Conservation (phyloP, 257 asterid species). For the Nemophila menziesii region DNA sequence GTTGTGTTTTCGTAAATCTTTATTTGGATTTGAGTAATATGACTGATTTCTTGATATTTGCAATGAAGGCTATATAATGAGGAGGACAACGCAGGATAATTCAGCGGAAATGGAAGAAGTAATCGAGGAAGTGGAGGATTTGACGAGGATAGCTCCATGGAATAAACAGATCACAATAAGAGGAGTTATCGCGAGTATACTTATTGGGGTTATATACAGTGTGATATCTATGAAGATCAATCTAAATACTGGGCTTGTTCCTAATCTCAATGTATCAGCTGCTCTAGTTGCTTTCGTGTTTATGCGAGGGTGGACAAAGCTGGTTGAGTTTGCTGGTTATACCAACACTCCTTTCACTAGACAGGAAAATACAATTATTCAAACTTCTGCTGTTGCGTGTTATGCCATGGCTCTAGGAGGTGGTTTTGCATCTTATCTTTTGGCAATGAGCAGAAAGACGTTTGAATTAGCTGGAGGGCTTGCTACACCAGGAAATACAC, state of each 20-base stretch:
- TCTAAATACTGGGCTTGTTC: conserved; percentile 73
- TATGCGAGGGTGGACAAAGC: conserved; percentile 60
- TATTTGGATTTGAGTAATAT: too few relatives aligned
- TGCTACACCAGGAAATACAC: conserved; percentile 42
- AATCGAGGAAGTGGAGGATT: conserved; percentile 14
- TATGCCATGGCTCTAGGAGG: conserved; percentile 74
- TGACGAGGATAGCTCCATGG: conserved; percentile 69
- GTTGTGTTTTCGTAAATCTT: too few relatives aligned
- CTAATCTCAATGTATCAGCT: conserved; percentile 82
- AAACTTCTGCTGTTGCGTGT: conserved; percentile 89
- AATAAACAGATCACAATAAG: conserved; percentile 52
- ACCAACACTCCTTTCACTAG: conserved; percentile 53
- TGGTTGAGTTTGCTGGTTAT: conserved; percentile 46
- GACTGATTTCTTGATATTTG: too few relatives aligned
- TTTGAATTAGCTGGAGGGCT: conserved; percentile 52
- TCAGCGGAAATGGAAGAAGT: conserved; percentile 6
- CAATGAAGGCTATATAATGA: too few relatives aligned
- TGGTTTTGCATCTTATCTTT: conserved; percentile 58
- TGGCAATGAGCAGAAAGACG: conserved; percentile 46
- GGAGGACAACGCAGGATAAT: conserved; percentile 5
- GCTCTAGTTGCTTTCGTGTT: conserved; percentile 73
- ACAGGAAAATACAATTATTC: conserved; percentile 76
- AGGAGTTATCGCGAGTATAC: conserved; percentile 52
- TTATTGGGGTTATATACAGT: conserved; percentile 59
- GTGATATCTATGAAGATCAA: conserved; percentile 62